Base-by-base conservation (phyloP, 2,329 filamentous ascomycete species). In the Colletotrichum viniferum region DNA sequence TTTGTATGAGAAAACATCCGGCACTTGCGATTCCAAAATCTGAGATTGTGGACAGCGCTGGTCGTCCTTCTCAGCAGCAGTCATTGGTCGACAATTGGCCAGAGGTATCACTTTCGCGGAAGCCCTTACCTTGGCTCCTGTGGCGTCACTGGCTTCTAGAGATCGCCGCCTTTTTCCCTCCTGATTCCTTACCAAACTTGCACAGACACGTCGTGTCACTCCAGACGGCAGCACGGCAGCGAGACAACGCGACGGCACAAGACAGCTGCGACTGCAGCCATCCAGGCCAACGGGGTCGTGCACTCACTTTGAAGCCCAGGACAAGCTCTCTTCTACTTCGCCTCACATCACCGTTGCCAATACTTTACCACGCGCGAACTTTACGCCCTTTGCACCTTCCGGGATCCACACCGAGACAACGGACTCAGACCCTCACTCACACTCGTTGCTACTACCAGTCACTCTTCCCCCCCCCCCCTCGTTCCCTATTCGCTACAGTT, bases 1-100 rank as follows among this genome's bases (percentile, higher is more conserved):
- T 30, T 26, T 36, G 21, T 34, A 69, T 26, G 56, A 58, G 34
- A 32, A 63, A 56, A 62, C 16, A 60, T 34, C n/a, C 43, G 18
- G 68, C 62, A 34, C 36, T 21, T 43, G 26, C 56, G 55, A 13
- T 43, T 66, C 38, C 56, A 36, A 52, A 56, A 34, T 30, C 63
- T 38, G 61, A 71, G 65, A 74, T 76, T 70, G 71, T 34, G 60
- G 74, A 73, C 34, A 70, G 71, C 71, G 66, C 74, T 55, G 65
- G 60, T 67, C 65, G 71, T 76, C 62, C 65, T n/a, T 71, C 65
- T 76, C 38, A 36, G n/a, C 21, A 52, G 18, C 52, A 71, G 32
- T 66, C 61, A 66, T 76, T 76, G 71, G 71, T 34, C 21, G 32
- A 26, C 26, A 52, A 21, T 34, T 36, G 21, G 36, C 28, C 34